phyloP scores from a whole-genome alignment of 306 rosid genomes.

The Acacia melanoxylon region DNA sequence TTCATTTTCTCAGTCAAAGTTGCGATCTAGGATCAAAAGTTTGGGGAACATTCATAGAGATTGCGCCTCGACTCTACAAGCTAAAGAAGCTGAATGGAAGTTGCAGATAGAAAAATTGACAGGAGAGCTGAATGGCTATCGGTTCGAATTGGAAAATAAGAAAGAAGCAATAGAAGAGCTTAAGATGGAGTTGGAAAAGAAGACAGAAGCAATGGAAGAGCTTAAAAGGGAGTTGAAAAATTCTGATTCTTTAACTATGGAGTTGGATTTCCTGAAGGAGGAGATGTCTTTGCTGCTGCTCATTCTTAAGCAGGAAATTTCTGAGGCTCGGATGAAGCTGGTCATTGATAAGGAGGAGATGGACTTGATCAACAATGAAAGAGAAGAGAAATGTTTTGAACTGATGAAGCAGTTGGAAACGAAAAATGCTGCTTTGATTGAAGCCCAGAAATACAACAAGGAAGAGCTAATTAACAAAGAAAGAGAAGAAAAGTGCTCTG shows the following conservation, averaged over 20 bases:
- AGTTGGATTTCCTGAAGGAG: slow-evolving; percentile 4
- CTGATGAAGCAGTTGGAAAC: neutral
- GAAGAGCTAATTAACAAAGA: neutral
- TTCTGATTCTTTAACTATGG: slow-evolving; percentile 3
- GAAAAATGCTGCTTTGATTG: slow-evolving; percentile 2
- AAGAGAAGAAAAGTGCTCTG: neutral
- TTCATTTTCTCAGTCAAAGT: slow-evolving; percentile 61
- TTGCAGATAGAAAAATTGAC: slow-evolving; percentile 24
- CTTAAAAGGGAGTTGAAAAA: neutral
- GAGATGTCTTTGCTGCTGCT: slow-evolving; percentile 12
- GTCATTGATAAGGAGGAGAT: slow-evolving; percentile 7
- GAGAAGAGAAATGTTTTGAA: neutral
- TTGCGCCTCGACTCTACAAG: slow-evolving; percentile 47
- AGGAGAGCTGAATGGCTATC: neutral
- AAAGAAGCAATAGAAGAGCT: neutral
- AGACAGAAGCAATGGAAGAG: slow-evolving; percentile 2
- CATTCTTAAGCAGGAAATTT: neutral
- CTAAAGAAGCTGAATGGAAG: slow-evolving; percentile 64
- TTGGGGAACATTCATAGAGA: slow-evolving; percentile 60
- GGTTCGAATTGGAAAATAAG: neutral
- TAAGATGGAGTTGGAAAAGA: neutral
- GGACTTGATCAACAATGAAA: neutral
- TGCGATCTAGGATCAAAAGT: slow-evolving; percentile 59
- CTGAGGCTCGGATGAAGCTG: slow-evolving; percentile 12
- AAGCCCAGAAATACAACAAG: neutral